A percentile compares a stretch with the other conserved stretches of the same genome.
phyloP scores from a whole-genome alignment of 78 protist genomes.

The Planoprotostelium fungivorum region DNA sequence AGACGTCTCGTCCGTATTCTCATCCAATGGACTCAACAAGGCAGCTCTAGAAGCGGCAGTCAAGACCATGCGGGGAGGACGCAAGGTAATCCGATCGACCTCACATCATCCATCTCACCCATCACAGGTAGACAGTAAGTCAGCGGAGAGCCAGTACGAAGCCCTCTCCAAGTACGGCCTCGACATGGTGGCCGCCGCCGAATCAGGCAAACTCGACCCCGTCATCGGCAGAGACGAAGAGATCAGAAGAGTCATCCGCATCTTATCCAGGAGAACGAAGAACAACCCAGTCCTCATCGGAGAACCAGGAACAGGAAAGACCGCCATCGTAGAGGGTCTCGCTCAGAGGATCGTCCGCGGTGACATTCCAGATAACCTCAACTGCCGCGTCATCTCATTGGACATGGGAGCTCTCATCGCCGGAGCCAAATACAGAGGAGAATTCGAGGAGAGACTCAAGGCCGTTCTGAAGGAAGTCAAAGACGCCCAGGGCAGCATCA shows the following conservation, averaged over 20 bases:
- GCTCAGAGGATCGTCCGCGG: constrained; percentile 96
- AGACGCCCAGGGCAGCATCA: constrained; percentile 80
- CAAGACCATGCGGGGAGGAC: constrained; percentile 45
- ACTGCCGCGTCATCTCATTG: constrained; percentile 75
- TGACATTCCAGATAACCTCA: constrained; percentile 92
- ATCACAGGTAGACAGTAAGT: constrained; percentile 1
- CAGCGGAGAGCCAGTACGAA: constrained; percentile 67
- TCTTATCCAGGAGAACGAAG: constrained; percentile 86
- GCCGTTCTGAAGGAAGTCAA: constrained; percentile 91
- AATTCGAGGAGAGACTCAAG: constrained; percentile 98
- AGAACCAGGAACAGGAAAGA: constrained; percentile 89
- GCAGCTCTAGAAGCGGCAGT: constrained; percentile 37
- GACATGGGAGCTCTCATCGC: constrained; percentile 98
- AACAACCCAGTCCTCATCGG: constrained; percentile 98
- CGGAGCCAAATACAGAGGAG: constrained; percentile 98
- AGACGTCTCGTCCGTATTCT: constrained; percentile 19
- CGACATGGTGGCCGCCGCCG: constrained; percentile 81
- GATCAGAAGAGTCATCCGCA: constrained; percentile 86
- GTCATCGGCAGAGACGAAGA: constrained; percentile 98
- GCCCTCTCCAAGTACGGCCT: constrained; percentile 79
- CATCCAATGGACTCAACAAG: constrained; percentile 38
- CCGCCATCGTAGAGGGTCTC: constrained; percentile 97
- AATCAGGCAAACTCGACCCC: constrained; percentile 95
- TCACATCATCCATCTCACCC: background rate
- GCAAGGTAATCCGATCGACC: constrained; percentile 23